Conservation (phyloP, 2,329 filamentous ascomycete genomes). For the Berkeleyomyces basicola region DNA sequence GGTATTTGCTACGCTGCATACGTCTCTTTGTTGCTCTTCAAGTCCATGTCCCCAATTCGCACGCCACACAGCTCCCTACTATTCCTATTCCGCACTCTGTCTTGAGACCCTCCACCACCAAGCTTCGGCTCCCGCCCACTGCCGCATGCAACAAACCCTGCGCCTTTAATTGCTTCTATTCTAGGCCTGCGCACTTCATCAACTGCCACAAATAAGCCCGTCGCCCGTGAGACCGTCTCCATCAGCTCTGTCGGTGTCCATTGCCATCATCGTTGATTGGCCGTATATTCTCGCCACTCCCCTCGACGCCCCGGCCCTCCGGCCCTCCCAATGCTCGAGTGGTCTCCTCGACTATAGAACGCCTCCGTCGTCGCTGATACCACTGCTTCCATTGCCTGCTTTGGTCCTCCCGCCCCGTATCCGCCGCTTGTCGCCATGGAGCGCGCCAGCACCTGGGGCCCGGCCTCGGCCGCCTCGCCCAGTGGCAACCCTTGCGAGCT, state of each 20-base stretch:
- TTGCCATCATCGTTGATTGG: background rate
- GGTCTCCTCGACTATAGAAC: background rate
- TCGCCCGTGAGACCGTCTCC: background rate
- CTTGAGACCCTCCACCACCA: background rate
- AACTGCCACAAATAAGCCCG: background rate
- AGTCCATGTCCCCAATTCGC: background rate
- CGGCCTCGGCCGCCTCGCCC: conserved; percentile 22
- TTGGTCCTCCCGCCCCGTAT: background rate
- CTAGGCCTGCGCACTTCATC: background rate
- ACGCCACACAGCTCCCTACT: background rate
- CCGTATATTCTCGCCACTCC: background rate
- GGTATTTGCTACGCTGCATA: background rate
- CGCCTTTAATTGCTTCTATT: background rate
- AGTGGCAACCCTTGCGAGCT: conserved; percentile 54
- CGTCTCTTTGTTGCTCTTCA: background rate
- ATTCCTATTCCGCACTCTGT: background rate
- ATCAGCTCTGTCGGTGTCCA: background rate
- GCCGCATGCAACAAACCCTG: background rate
- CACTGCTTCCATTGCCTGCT: background rate
- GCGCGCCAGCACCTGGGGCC: conserved; percentile 10
- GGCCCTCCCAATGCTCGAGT: background rate
- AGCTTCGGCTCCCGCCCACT: background rate
- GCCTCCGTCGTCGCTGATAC: background rate
- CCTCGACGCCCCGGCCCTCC: background rate
- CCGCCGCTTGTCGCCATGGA: conserved; percentile 10